Conservation (phyloP, 768 basidiomycete genomes). For the Candolleomyces efflorescens region DNA sequence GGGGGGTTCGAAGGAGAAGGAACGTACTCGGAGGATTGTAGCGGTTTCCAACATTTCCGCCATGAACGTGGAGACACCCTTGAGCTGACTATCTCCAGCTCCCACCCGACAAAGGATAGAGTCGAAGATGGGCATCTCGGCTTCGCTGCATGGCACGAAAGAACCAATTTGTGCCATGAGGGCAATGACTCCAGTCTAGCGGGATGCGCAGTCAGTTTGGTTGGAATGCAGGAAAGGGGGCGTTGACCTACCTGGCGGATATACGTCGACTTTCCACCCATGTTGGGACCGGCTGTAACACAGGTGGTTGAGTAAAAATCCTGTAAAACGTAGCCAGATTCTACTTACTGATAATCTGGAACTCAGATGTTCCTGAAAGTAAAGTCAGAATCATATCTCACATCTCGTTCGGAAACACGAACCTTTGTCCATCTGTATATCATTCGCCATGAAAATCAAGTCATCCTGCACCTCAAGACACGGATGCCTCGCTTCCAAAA, state of each 20-base stretch:
- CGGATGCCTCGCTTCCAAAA: conserved; percentile 90
- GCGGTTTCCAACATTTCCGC: conserved; percentile 99
- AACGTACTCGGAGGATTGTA: conserved; percentile 77
- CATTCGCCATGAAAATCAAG: conserved; percentile 91
- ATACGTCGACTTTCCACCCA: conserved; percentile 98
- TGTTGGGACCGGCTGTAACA: conserved; percentile 87
- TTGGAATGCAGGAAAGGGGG: neutral
- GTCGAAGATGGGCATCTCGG: conserved; percentile 89
- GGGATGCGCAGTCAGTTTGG: neutral
- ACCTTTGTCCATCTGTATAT: conserved; percentile 93
- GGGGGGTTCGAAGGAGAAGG: neutral
- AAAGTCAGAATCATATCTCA: neutral
- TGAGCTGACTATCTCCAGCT: conserved; percentile 95
- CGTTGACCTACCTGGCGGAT: conserved; percentile 68
- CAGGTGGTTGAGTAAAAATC: conserved; percentile 3
- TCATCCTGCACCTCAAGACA: conserved; percentile 97
- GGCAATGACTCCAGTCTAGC: conserved; percentile 84
- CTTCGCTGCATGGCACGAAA: conserved; percentile 90
- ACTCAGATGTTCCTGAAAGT: conserved; percentile 71
- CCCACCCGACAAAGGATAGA: conserved; percentile 94
- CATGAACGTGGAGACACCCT: conserved; percentile 99
- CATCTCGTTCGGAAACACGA: conserved; percentile 15
- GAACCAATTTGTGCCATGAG: conserved; percentile 95
- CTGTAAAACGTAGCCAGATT: neutral
- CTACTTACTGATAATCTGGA: conserved; percentile 85